phyloP scores from a whole-genome alignment of 176 grass and related monocot genomes.

The Metroxylon sagu region DNA sequence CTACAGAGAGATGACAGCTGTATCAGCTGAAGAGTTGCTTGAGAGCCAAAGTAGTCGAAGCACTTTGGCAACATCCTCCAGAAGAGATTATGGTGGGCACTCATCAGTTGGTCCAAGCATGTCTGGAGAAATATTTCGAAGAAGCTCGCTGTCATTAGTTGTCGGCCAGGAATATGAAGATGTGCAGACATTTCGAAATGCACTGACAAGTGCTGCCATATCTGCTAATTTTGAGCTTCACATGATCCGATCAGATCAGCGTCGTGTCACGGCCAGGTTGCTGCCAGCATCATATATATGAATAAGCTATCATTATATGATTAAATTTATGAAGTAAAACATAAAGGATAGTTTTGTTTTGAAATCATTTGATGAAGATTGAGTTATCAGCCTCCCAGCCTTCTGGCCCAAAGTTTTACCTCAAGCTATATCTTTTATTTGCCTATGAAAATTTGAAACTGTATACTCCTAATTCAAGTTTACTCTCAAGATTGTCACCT shows the following conservation, averaged over 20 bases:
- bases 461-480: too few relatives aligned
- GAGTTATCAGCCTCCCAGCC: too few relatives aligned
- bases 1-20: conserved; percentile 6
- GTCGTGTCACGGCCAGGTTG: conserved; percentile 16
- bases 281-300: not conserved
- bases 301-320: too few relatives aligned
- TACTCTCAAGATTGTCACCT: too few relatives aligned
- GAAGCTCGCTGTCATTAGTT: conserved; percentile 7
- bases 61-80: not conserved
- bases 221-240: conserved; percentile 15
- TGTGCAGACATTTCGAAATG: conserved; percentile 18
- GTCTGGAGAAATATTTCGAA: conserved; percentile 1
- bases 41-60: not conserved
- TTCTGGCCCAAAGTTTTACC: too few relatives aligned
- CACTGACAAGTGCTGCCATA: conserved; percentile 8
- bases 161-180: conserved; percentile 15
- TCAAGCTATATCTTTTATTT: too few relatives aligned
- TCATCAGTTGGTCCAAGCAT: not conserved
- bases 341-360: too few relatives aligned
- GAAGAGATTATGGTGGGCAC: conserved; percentile 3
- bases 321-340: too few relatives aligned
- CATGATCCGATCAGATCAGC: conserved; percentile 16
- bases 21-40: not conserved
- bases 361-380: too few relatives aligned
- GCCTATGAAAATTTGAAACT: too few relatives aligned